A percentile compares a stretch with the other conserved stretches of the same genome.
Evolutionary conservation across 2,329 filamentous ascomycete genomes (phyloP).

Genomic region (Trichophyton verrucosum): DNA sequence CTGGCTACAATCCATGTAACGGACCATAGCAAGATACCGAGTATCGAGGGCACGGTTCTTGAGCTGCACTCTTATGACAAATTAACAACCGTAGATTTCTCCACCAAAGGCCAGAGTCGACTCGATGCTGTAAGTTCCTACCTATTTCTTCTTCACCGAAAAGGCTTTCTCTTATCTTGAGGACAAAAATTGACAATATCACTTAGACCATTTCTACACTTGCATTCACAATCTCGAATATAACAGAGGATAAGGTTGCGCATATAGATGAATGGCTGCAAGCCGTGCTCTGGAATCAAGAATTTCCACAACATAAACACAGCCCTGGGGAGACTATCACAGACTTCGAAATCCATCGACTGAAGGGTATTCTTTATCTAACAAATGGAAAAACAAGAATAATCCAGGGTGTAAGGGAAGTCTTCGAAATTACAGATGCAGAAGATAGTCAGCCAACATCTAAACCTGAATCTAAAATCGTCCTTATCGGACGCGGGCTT

Average conservation of each 20-base stretch:
- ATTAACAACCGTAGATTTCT: conserved; percentile 59
- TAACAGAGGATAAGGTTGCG: conserved; percentile 47
- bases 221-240: conserved; percentile 52
- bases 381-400: conserved; percentile 52
- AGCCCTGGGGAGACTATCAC: conserved; percentile 12
- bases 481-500: conserved; percentile 36
- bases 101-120: conserved; percentile 72
- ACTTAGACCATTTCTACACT: conserved; percentile 69
- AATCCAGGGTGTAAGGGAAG: conserved; percentile 80
- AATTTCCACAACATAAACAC: conserved; percentile 16
- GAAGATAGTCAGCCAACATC: conserved; percentile 17
- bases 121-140: conserved; percentile 59
- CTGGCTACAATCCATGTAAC: conserved; percentile 76
- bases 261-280: conserved; percentile 70
- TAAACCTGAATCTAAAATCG: conserved; percentile 30
- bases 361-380: conserved; percentile 67
- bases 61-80: conserved; percentile 89
- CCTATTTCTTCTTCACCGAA: neutral
- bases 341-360: conserved; percentile 68
- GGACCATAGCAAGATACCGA: conserved; percentile 63
- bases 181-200: neutral
- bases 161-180: neutral
- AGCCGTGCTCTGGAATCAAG: conserved; percentile 65
- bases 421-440: conserved; percentile 77
- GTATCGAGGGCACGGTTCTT: conserved; percentile 72